A percentile compares a stretch with the other conserved stretches of the same genome.
phyloP scores from a whole-genome alignment of 345 rosid genomes.

The Pistacia integerrima region DNA sequence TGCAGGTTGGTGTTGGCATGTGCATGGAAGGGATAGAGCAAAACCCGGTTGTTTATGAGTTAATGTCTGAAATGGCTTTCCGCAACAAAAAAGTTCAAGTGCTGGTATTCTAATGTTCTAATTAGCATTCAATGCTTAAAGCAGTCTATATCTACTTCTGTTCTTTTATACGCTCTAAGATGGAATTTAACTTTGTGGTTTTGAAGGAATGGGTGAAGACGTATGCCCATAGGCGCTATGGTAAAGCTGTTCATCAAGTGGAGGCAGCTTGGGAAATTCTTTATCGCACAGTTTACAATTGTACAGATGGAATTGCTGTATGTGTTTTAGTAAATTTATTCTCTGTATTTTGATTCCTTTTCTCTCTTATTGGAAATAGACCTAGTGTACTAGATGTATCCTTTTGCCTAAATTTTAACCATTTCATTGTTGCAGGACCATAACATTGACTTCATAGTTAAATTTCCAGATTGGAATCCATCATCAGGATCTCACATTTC shows the following conservation, averaged over 20 bases:
- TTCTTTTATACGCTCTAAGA: background rate
- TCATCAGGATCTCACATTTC: constrained; percentile 37
- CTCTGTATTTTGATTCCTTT: background rate
- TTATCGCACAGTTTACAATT: constrained; percentile 77
- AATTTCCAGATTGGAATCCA: constrained; percentile 92
- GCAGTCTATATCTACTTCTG: background rate
- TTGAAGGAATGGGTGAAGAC: constrained; percentile 82
- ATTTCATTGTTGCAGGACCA: constrained; percentile 64
- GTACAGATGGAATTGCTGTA: constrained; percentile 83
- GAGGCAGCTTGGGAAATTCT: constrained; percentile 87
- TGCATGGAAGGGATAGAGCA: constrained; percentile 99
- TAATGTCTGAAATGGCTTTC: constrained; percentile 96
- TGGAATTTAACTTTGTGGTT: constrained; percentile 15
- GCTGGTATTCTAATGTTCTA: constrained; percentile 44
- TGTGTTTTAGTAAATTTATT: constrained; percentile 28
- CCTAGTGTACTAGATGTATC: background rate
- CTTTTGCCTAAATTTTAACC: background rate
- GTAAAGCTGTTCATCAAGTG: constrained; percentile 55
- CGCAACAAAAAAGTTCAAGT: constrained; percentile 67
- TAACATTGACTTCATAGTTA: constrained; percentile 88
- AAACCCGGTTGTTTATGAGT: constrained; percentile 87
- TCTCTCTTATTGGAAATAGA: background rate
- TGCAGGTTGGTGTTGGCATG: constrained; percentile 92
- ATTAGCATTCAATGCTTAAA: constrained; percentile 6
- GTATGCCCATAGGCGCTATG: constrained; percentile 79